Evolutionary conservation across 2,329 filamentous ascomycete species (phyloP).

Genomic region (Colletotrichum tropicicola): DNA sequence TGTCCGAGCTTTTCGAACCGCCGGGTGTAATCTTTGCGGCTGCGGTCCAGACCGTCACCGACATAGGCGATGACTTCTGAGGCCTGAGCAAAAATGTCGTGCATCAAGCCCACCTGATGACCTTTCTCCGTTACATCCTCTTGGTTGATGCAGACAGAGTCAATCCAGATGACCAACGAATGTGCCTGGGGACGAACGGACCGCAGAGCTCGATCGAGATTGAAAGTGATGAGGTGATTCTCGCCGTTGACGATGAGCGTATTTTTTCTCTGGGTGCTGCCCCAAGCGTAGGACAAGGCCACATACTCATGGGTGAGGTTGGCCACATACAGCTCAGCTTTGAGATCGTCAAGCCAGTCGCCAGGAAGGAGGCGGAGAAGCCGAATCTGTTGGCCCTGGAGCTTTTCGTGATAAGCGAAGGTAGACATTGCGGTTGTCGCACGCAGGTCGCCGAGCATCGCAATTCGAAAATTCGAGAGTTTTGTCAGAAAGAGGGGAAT

Average conservation of each 20-base stretch:
- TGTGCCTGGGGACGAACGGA: conserved; percentile 31
- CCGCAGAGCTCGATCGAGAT: conserved; percentile 38
- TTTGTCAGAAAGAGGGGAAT: not conserved
- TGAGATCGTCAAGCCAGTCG: conserved; percentile 20
- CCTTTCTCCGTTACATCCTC: conserved; percentile 21
- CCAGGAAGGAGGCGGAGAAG: conserved; percentile 21
- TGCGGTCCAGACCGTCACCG: conserved; percentile 23
- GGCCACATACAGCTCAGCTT: conserved; percentile 1
- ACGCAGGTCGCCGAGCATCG: not conserved
- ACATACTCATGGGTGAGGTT: conserved; percentile 23
- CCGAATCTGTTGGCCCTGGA: not conserved
- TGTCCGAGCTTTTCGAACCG: not conserved
- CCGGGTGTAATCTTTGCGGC: not conserved
- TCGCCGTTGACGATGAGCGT: conserved; percentile 34
- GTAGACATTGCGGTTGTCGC: not conserved
- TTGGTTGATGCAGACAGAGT: conserved; percentile 33
- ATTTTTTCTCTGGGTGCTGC: conserved; percentile 29
- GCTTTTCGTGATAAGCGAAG: not conserved
- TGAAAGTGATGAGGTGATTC: conserved; percentile 34
- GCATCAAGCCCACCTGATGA: conserved; percentile 28
- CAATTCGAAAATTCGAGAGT: not conserved
- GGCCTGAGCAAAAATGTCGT: conserved; percentile 13
- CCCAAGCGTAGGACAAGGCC: conserved; percentile 41
- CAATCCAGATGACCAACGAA: conserved; percentile 13
- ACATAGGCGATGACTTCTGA: conserved; percentile 11